Evolutionary conservation across 352 stramenopile genomes (phyloP), one percentile per base, ranked within the genome.

Genomic region (Phytophthora pluvialis): DNA sequence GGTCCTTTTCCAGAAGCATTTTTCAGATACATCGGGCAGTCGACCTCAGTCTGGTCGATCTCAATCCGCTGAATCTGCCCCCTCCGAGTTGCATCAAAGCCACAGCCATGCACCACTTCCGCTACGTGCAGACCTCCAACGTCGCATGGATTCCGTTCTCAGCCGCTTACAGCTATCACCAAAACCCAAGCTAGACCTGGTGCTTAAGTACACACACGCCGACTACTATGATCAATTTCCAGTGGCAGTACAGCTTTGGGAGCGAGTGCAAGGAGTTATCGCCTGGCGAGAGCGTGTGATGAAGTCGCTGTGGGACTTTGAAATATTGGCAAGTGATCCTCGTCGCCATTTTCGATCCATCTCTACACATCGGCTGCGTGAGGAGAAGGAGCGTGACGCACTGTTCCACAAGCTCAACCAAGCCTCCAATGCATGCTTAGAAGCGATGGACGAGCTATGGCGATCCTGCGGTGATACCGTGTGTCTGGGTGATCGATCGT

Each of bases 201-300:
- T 92, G n/a, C 73, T 92, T 8, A 92, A 90, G 66, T 92, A 92
- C 47, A 92, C 83, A 1, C 75, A 88, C 10, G 67, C 53, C 0
- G 76, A 84, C 29, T 51, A 81, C 47, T 90, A 83, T 67, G 71
- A 88, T n/a, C 70, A 70, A 18, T 89, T 93, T 36, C 59, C 78
- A 26, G 68, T 76, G 15, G 84, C 84, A 4, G 81, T 93, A 4
- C 60, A 83, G 28, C 67, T 90, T 4, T 93, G 81, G 81, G 84
- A 93, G 28, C 77, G 80, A 32, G 75, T 76, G 12, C 28, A 77
- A 33, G 56, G 67, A 29, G 76, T 62, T 53, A 73, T 92, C 4
- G 45, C 55, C 16, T 67, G 70, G 38, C 71, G 83, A 21, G 81
- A 90, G n/a, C 42, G 64, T 1, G 65, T 83, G n/a, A 65, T 88